phyloP scores from a whole-genome alignment of 129 eudicot genomes.

The Lonicera japonica region DNA sequence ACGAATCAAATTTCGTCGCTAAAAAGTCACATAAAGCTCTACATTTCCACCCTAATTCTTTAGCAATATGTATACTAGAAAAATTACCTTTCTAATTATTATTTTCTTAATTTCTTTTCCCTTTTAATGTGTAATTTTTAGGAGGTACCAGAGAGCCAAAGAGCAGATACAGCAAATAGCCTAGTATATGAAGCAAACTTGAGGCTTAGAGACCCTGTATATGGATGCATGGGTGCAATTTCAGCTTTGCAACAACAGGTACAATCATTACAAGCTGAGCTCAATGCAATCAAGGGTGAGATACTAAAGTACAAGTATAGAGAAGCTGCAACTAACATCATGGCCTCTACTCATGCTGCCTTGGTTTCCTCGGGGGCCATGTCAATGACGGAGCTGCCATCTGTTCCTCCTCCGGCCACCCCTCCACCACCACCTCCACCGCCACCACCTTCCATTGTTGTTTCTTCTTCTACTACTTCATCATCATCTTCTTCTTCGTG shows the following conservation, averaged over 20 bases:
- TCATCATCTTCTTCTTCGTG: conserved; percentile 2
- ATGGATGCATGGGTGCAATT: conserved; percentile 63
- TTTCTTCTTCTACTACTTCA: neutral
- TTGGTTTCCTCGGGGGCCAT: conserved; percentile 9
- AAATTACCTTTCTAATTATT: too few relatives aligned
- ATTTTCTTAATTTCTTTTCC: too few relatives aligned
- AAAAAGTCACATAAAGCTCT: too few relatives aligned
- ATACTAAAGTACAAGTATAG: conserved; percentile 36
- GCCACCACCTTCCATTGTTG: conserved; percentile 9
- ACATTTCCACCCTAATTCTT: too few relatives aligned
- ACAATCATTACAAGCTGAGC: conserved; percentile 43
- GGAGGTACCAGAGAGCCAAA: conserved; percentile 49
- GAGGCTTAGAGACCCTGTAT: conserved; percentile 46
- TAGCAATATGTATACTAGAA: too few relatives aligned
- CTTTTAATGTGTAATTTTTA: neutral
- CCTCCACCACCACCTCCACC: conserved; percentile 20
- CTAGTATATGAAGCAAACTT: conserved; percentile 52
- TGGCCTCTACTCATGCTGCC: conserved; percentile 23
- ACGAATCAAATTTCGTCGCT: too few relatives aligned
- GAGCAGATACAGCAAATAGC: conserved; percentile 53
- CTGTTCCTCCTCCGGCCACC: conserved; percentile 26
- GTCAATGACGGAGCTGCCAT: conserved; percentile 18
- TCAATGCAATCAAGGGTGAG: conserved; percentile 36
- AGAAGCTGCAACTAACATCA: conserved; percentile 36
- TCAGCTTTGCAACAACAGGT: conserved; percentile 43